Conservation (phyloP, 2,329 filamentous ascomycete genomes). For the Chaetomium olivaceum region DNA sequence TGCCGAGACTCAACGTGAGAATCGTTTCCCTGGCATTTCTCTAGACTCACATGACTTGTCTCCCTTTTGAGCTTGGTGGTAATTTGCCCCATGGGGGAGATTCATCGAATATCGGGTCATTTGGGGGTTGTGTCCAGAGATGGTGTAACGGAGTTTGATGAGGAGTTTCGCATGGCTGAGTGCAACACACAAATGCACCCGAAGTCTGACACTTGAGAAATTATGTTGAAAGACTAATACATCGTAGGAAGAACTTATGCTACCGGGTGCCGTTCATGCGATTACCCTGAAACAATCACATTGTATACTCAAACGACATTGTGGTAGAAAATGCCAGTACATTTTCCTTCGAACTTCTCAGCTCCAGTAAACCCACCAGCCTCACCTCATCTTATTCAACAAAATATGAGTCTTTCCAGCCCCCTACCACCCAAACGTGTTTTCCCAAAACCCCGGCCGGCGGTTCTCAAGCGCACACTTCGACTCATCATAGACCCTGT, state of each 20-base stretch:
- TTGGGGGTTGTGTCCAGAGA: not conserved
- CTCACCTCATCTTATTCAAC: not conserved
- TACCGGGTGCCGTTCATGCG: no score
- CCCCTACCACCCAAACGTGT: not conserved
- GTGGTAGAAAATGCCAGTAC: not conserved
- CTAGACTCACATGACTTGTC: not conserved
- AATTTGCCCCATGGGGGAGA: no score
- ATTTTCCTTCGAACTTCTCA: not conserved
- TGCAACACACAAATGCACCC: no score
- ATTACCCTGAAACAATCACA: not conserved
- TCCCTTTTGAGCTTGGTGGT: no score
- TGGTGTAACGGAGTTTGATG: no score
- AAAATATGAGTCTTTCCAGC: not conserved
- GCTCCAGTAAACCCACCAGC: not conserved
- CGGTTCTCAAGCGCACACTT: not conserved
- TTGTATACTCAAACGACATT: not conserved
- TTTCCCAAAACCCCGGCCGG: not conserved
- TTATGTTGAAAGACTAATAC: no score
- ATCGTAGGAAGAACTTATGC: no score
- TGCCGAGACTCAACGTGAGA: not conserved
- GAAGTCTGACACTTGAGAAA: no score
- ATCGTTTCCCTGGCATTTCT: not conserved
- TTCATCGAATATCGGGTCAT: not conserved
- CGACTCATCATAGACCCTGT: not conserved
- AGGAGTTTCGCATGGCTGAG: no score